Evolutionary conservation across 352 stramenopile species (phyloP).

Genomic region (Globisporangium orthogonon): DNA sequence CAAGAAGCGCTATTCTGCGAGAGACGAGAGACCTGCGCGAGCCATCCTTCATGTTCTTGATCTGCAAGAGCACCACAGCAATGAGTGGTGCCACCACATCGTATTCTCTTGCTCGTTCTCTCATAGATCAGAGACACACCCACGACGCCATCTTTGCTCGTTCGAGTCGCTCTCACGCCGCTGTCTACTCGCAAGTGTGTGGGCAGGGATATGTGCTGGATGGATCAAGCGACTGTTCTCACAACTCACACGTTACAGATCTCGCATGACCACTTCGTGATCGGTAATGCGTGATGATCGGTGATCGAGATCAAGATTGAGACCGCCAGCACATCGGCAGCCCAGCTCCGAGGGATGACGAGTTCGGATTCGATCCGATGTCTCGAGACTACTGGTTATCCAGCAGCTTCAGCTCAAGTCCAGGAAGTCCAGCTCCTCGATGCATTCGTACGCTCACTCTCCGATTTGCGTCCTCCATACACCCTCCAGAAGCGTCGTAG

Average conservation of each 20-base stretch:
- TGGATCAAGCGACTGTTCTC: neutral
- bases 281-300: no score
- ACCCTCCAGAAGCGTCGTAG: neutral
- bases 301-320: no score
- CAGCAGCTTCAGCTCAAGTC: neutral
- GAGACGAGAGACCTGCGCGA: slow-evolving; percentile 30
- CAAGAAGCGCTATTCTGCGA: neutral
- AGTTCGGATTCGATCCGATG: neutral
- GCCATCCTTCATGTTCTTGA: slow-evolving; percentile 78
- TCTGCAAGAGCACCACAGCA: slow-evolving; percentile 13
- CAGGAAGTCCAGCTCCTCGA: neutral
- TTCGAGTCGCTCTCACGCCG: neutral
- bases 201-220: neutral
- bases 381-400: neutral
- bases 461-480: neutral
- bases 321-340: no score
- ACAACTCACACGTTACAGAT: neutral
- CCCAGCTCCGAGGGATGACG: no score
- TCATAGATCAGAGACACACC: neutral
- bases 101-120: neutral
- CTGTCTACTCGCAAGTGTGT: neutral
- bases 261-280: neutral
- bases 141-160: slow-evolving; percentile 1
- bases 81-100: neutral
- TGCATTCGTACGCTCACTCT: neutral